Conservation (phyloP, 768 basidiomycete species). For the Suillus spraguei region DNA sequence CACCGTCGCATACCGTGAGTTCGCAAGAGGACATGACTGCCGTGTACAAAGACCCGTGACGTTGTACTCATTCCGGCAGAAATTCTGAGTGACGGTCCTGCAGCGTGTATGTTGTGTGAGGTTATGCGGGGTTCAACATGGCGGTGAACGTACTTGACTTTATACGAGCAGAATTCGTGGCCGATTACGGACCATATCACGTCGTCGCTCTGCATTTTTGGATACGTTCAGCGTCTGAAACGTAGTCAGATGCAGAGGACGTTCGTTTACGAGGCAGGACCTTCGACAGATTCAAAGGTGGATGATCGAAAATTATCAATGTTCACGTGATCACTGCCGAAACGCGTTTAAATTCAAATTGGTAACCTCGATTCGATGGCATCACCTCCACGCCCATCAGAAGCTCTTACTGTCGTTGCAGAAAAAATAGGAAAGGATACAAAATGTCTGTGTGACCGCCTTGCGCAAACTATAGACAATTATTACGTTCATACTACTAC, state of each 20-base stretch:
- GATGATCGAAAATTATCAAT: slow-evolving; percentile 13
- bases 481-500: too few species aligned
- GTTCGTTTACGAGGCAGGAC: background rate
- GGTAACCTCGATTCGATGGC: too few species aligned
- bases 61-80: slow-evolving; percentile 99
- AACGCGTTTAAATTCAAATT: background rate
- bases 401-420: background rate
- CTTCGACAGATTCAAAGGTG: background rate
- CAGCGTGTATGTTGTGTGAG: slow-evolving; percentile 12
- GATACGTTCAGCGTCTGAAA: background rate
- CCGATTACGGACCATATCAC: slow-evolving; percentile 98
- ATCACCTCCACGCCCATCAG: background rate
- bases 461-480: too few species aligned
- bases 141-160: slow-evolving; percentile 86
- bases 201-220: slow-evolving; percentile 89
- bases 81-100: slow-evolving; percentile 95
- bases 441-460: background rate
- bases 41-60: slow-evolving; percentile 94
- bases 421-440: background rate
- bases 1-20: slow-evolving; percentile 97
- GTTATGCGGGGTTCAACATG: slow-evolving; percentile 4
- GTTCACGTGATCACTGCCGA: slow-evolving; percentile 8
- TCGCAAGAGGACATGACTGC: slow-evolving; percentile 97
- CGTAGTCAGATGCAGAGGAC: slow-evolving; percentile 8
- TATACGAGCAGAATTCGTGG: slow-evolving; percentile 96